These are phyloP conservation scores for Wickerhamomyces strasburgensis DNA, from an alignment of 805 yeast genomes.

Conservation along the genomic window DNA sequence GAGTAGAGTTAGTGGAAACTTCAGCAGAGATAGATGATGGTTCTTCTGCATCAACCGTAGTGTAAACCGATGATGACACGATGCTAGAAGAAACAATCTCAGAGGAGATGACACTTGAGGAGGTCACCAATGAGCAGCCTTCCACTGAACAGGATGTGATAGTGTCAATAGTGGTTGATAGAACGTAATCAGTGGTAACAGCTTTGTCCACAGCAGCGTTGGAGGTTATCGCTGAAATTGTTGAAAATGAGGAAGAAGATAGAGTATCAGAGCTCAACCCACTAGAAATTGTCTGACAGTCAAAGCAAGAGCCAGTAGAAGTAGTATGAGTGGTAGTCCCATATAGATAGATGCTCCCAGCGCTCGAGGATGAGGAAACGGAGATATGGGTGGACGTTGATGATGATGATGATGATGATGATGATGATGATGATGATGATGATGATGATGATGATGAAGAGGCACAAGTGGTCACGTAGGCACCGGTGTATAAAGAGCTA, in stretches of 20 bases:
- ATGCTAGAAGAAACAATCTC: not conserved
- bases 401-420: slow-evolving; percentile 1
- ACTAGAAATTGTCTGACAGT: no score
- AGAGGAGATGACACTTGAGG: not conserved
- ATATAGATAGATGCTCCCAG: no score
- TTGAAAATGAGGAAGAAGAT: not conserved
- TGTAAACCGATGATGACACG: no score
- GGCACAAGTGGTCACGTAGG: not conserved
- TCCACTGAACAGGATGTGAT: slow-evolving; percentile 9
- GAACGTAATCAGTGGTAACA: not conserved
- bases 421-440: slow-evolving; percentile 1
- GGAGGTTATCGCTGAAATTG: not conserved
- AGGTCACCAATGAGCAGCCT: slow-evolving; percentile 4
- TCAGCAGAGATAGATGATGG: no score
- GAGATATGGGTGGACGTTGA: no score
- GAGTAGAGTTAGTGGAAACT: no score
- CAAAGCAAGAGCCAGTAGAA: no score
- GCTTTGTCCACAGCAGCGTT: not conserved
- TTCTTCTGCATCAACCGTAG: no score
- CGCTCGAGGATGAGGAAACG: not conserved
- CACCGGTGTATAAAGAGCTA: not conserved
- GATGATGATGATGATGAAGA: slow-evolving; percentile 1
- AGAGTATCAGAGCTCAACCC: no score
- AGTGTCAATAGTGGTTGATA: slow-evolving; percentile 3
- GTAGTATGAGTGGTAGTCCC: no score